Evolutionary conservation across 257 asterid species (phyloP).

Genomic region (Echium plantagineum): DNA sequence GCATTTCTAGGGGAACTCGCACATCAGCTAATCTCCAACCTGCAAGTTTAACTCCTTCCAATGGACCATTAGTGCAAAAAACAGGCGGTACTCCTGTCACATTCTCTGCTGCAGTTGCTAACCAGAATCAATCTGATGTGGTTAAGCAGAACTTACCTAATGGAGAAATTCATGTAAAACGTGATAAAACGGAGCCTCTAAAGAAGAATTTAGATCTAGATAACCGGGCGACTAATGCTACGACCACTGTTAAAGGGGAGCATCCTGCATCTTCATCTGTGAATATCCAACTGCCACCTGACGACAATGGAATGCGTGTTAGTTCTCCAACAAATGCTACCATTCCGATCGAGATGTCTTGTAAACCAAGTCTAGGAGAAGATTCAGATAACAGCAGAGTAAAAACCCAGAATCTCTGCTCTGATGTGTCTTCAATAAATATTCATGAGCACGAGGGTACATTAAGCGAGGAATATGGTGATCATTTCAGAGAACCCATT

Average conservation of each 20-base stretch:
- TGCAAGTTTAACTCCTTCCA: conserved; percentile 31
- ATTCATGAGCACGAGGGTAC: conserved; percentile 31
- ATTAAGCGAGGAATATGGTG: conserved; percentile 23
- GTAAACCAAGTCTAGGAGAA: conserved; percentile 25
- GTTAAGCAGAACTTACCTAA: conserved; percentile 33
- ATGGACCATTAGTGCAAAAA: conserved; percentile 33
- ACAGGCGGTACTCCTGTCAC: conserved; percentile 33
- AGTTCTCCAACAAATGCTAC: conserved; percentile 18
- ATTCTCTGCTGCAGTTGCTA: conserved; percentile 38
- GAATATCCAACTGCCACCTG: conserved; percentile 30
- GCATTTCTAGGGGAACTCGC: conserved; percentile 65
- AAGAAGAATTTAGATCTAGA: conserved; percentile 26
- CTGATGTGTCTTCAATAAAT: conserved; percentile 41
- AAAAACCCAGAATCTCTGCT: conserved; percentile 29
- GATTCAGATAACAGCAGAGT: conserved; percentile 22
- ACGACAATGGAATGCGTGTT: conserved; percentile 14
- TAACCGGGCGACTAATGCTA: conserved; percentile 18
- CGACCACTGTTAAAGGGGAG: conserved; percentile 18
- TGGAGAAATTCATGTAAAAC: conserved; percentile 26
- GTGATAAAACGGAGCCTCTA: conserved; percentile 25
- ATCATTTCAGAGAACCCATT: conserved; percentile 29
- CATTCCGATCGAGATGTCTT: conserved; percentile 22
- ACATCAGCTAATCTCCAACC: conserved; percentile 37
- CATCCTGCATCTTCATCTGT: conserved; percentile 16
- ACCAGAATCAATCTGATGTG: conserved; percentile 31